Evolutionary conservation across 1,284 basidiomycete genomes (phyloP), one percentile per base, ranked within the genome.

Genomic region (Trametes hirsuta): DNA sequence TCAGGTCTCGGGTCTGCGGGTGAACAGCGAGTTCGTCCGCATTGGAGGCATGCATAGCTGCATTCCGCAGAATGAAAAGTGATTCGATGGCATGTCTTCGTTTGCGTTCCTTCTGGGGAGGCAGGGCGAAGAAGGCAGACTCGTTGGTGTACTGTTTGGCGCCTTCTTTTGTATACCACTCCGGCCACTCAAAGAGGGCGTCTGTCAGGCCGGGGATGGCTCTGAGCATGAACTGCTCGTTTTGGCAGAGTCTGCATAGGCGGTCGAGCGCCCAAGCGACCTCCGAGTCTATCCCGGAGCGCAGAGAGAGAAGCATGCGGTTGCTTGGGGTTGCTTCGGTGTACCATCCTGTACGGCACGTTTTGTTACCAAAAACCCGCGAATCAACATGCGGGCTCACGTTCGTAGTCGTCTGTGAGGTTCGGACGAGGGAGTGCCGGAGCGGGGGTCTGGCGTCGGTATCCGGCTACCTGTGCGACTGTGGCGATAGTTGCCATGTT

Each of bases 211-310:
- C 91, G 0, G 90, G 89, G 49, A 92, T 85, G 44, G 79, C 78
- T 53, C 78, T 79, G 57, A 95, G 79, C 53, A 83, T 72, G 71
- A 93, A 91, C 54, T 86, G 79, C 55, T 93, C 91, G 74, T 87
- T 91, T 69, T 81, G 81, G 65, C 86, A 88, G n/a, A 93, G 77
- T 24, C 88, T 83, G 66, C 87, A 86, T 11, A 95, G 81, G 53
- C 91, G 85, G 68, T 91, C 87, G 49, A 95, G 81, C 12, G 92
- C 88, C 90, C 92, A 95, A 57, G 84, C 83, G 53, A 93, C 80
- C 68, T 95, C 93, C 4, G 81, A 74, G 59, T 86, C 80, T 50
- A 95, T 87, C 1, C 86, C 88, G 24, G 90, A 94, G 34, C 85
- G 84, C 47, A 95, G 75, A 2, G 93, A 86, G 11, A 95, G 83